A percentile compares a stretch with the other conserved stretches of the same genome.
Conservation (phyloP, 2,329 filamentous ascomycete genomes). For the Cladosporium cucumerinum region DNA sequence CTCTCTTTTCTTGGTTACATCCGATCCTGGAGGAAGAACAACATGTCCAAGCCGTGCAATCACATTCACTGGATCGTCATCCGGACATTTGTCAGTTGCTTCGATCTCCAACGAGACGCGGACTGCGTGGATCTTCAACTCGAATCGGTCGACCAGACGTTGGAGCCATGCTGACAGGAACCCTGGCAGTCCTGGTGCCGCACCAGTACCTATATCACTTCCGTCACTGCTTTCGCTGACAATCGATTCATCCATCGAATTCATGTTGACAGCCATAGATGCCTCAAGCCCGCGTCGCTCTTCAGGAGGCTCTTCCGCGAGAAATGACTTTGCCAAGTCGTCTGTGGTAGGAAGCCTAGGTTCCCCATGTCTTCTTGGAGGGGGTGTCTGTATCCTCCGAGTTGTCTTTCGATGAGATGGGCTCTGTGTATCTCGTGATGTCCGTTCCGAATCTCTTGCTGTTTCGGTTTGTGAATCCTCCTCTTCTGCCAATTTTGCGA, state of each 20-base stretch:
- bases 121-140: constrained; percentile 64
- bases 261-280: constrained; percentile 56
- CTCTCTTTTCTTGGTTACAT: constrained; percentile 14
- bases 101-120: constrained; percentile 53
- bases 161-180: constrained; percentile 72
- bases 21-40: constrained; percentile 2
- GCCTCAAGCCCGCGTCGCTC: constrained; percentile 68
- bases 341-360: constrained; percentile 61
- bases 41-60: background rate
- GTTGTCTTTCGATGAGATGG: constrained; percentile 36
- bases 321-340: constrained; percentile 73
- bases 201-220: constrained; percentile 63
- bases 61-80: background rate
- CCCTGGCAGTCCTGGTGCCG: constrained; percentile 63
- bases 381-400: constrained; percentile 34
- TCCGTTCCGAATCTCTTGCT: constrained; percentile 18
- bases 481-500: constrained; percentile 33
- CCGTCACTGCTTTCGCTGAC: constrained; percentile 56
- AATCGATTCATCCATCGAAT: constrained; percentile 60
- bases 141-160: constrained; percentile 68
- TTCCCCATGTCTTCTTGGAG: constrained; percentile 29
- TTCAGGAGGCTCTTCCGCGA: constrained; percentile 65
- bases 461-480: constrained; percentile 16
- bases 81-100: background rate
- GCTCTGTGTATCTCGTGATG: constrained; percentile 29